Percentiles rank a stretch among this genome's conserved stretches.
These are phyloP conservation scores for Fragilariopsis cylindrus DNA, from an alignment of 108 stramenopile genomes.

Conservation along the genomic window DNA sequence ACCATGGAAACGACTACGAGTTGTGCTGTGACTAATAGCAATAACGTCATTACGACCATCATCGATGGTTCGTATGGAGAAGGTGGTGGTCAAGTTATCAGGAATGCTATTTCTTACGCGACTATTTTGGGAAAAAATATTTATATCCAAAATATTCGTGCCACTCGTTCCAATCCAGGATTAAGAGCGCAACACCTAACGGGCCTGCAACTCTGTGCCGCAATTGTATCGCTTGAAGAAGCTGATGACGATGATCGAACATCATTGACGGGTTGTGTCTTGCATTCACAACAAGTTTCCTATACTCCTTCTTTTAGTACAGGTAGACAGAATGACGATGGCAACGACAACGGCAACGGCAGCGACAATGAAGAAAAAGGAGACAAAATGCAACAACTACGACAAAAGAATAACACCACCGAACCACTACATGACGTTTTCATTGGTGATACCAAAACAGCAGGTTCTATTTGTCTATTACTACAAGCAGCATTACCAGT, in stretches of 20 bases:
- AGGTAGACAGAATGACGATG: neutral
- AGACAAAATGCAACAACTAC: neutral
- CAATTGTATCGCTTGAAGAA: neutral
- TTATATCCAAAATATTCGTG: constrained; percentile 50
- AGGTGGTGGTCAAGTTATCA: constrained; percentile 74
- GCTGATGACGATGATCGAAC: too few relatives aligned
- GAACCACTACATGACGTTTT: too few relatives aligned
- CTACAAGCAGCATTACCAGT: constrained; percentile 58
- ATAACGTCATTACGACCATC: constrained; percentile 3
- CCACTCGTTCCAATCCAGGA: constrained; percentile 49
- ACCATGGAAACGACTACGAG: too few relatives aligned
- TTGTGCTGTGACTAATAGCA: neutral
- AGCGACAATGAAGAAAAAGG: neutral
- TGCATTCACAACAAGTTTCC: too few relatives aligned
- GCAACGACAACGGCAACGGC: too few relatives aligned
- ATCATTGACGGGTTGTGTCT: too few relatives aligned
- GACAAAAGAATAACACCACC: neutral
- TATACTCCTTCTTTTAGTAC: neutral
- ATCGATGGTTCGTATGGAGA: constrained; percentile 71
- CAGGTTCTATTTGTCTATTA: constrained; percentile 70
- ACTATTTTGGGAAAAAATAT: constrained; percentile 45
- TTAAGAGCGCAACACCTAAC: constrained; percentile 57
- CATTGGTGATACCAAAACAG: constrained; percentile 56
- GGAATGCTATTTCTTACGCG: constrained; percentile 61
- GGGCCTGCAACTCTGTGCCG: constrained; percentile 43